Base-by-base conservation (phyloP, 768 basidiomycete genomes). In the Pholiota microspora region DNA sequence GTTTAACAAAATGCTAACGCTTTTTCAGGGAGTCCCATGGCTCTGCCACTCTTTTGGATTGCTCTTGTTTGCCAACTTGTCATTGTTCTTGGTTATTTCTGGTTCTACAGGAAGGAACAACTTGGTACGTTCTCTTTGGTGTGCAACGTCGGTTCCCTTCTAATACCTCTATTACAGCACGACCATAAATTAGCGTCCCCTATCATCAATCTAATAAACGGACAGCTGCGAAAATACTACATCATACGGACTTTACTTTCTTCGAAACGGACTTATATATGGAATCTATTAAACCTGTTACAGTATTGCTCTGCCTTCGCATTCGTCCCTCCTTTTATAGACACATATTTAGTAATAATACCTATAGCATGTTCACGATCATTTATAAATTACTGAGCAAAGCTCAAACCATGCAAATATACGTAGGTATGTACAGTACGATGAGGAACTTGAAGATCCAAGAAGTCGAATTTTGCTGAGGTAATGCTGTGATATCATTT, bases 91-190 rank as follows among this genome's bases (percentile, higher is more conserved):
- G 94, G 94, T 18, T 96, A 96, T 75, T 94, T 94, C 77, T 91
- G 91, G 91, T 95, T 96, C 83, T 96, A 95, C 73, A 85, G 94
- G 70, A 94, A 92, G 74, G 94, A 96, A 72, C 94, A 96, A 69
- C 82, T 96, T 56, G 71, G 89, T 89, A 67, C 49, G 88, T 77
- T 18, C 5, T 44, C 16, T 29, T 28, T 15, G 13, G 3, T 42
- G 23, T 38, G 16, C 23, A 35, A 34, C 27, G 12, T 6, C 18
- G 16, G 10, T 24, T 50, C 13, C 61, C 15, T 57, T 23, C 12
- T 35, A 25, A 31, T 32, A 12, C 34, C 42, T 24, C 31, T 47
- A n/a, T 51, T 48, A 1, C 21, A 32, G 48, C 49, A 18, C 42
- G 45, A 38, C 45, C 45, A 35, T 38, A 54, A 46, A 34, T 40